A percentile compares a stretch with the other conserved stretches of the same genome.
Conservation (phyloP, 805 yeast genomes). For the Zygosaccharomyces lentus region DNA sequence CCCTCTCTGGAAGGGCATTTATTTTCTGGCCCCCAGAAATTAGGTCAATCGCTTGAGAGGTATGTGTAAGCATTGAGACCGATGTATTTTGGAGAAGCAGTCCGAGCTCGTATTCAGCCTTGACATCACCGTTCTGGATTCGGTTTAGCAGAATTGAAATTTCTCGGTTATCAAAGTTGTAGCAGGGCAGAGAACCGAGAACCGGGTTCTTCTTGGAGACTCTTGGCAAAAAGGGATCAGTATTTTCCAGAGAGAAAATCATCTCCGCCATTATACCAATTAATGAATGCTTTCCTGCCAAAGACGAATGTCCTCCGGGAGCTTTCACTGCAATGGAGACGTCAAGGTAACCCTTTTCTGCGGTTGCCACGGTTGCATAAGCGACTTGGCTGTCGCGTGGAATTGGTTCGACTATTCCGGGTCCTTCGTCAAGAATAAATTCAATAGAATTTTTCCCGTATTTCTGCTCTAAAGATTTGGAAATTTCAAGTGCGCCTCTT, state of each 20-base stretch:
- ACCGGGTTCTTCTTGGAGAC: slow-evolving; percentile 1
- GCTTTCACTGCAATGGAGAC: slow-evolving; percentile 2
- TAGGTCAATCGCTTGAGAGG: slow-evolving; percentile 7
- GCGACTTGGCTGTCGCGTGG: background rate
- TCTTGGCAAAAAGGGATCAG: slow-evolving; percentile 2
- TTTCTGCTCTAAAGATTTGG: slow-evolving; percentile 1
- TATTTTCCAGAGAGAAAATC: slow-evolving; percentile 4
- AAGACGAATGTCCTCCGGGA: slow-evolving; percentile 7
- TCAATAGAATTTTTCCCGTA: slow-evolving; percentile 4
- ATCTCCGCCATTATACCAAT: slow-evolving; percentile 7
- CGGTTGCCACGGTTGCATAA: slow-evolving; percentile 7
- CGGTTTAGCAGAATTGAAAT: background rate
- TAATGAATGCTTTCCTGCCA: slow-evolving; percentile 6
- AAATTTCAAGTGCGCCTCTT: slow-evolving; percentile 5
- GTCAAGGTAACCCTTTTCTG: slow-evolving; percentile 7
- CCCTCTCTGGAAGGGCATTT: slow-evolving; percentile 8
- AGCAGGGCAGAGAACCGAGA: background rate
- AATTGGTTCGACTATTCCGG: slow-evolving; percentile 1
- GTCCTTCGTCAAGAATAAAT: slow-evolving; percentile 7
- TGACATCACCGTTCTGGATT: slow-evolving; percentile 3
- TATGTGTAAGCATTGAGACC: slow-evolving; percentile 1
- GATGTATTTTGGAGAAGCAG: slow-evolving; percentile 5
- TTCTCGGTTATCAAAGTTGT: background rate
- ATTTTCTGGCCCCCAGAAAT: slow-evolving; percentile 6
- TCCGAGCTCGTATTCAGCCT: slow-evolving; percentile 6